Conservation (phyloP, 148 eudicot species). For the Salicornia ramosissima region DNA sequence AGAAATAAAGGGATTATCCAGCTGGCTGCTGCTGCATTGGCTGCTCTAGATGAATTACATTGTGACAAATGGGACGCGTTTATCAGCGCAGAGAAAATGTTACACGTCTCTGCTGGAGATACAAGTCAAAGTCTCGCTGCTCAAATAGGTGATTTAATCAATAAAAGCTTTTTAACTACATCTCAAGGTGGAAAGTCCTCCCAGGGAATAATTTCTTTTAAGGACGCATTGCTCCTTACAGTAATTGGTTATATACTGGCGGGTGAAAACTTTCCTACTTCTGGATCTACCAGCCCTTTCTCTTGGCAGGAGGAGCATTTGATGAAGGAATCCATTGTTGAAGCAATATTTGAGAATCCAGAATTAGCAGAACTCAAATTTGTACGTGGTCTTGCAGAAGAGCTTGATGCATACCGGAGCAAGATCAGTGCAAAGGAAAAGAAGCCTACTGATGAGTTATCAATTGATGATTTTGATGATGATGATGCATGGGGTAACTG, state of each 20-base stretch:
- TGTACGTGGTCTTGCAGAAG: constrained; percentile 51
- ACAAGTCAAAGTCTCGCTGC: constrained; percentile 97
- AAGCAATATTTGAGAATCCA: constrained; percentile 84
- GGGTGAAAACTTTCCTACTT: constrained; percentile 87
- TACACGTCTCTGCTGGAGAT: constrained; percentile 80
- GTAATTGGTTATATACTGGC: constrained; percentile 80
- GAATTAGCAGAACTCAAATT: constrained; percentile 56
- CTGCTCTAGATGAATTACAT: constrained; percentile 62
- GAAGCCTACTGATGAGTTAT: constrained; percentile 34
- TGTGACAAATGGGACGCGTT: constrained; percentile 88
- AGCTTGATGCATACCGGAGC: constrained; percentile 54
- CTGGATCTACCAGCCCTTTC: constrained; percentile 88
- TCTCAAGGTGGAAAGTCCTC: constrained; percentile 41
- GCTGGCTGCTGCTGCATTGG: constrained; percentile 62
- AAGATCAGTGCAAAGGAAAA: constrained; percentile 44
- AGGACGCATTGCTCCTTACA: constrained; percentile 77
- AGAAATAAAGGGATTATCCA: constrained; percentile 89
- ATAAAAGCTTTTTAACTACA: constrained; percentile 60
- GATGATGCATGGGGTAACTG: constrained; percentile 90
- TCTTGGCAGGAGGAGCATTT: constrained; percentile 97
- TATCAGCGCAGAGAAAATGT: constrained; percentile 89
- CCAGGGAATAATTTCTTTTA: constrained; percentile 58
- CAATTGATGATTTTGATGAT: constrained; percentile 66
- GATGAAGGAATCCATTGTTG: constrained; percentile 90
- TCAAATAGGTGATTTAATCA: constrained; percentile 82